Evolutionary conservation across 345 rosid species (phyloP).

Genomic region (Rhizophora mangle): DNA sequence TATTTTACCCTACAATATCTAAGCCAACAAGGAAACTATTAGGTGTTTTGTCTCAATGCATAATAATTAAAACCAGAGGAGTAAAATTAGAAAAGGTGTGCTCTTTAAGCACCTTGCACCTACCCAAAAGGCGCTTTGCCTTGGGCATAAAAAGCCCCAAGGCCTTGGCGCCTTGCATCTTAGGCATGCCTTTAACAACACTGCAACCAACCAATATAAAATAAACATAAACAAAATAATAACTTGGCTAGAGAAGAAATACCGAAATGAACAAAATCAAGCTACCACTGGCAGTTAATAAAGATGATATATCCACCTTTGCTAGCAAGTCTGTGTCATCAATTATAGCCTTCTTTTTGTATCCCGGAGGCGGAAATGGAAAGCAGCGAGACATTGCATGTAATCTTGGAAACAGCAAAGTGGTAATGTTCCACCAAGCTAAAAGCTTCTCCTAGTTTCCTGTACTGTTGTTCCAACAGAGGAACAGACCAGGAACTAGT

Average conservation of each 20-base stretch:
- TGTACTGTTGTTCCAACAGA: conserved; percentile 46
- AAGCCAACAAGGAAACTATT: no score
- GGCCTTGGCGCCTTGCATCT: no score
- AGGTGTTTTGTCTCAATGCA: no score
- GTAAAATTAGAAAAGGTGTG: no score
- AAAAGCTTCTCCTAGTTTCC: conserved; percentile 33
- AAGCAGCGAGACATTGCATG: conserved; percentile 99
- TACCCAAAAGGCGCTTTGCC: no score
- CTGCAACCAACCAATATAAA: not conserved
- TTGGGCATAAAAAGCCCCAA: no score
- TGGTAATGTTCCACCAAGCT: conserved; percentile 31
- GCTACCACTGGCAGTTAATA: conserved; percentile 5
- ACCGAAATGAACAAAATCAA: not conserved
- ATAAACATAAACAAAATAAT: not conserved
- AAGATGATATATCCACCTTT: conserved; percentile 46
- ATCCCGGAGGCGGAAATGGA: conserved; percentile 97
- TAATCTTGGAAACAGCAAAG: conserved; percentile 24
- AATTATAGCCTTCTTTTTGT: conserved; percentile 69
- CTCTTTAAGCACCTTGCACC: no score
- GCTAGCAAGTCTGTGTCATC: conserved; percentile 52
- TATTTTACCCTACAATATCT: no score
- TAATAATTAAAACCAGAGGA: no score
- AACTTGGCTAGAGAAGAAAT: not conserved
- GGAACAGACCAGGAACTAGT: conserved; percentile 51
- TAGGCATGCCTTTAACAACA: not conserved